Evolutionary conservation across 73 alveolate genomes (phyloP).

Genomic region (Paraurostyla sp.): DNA sequence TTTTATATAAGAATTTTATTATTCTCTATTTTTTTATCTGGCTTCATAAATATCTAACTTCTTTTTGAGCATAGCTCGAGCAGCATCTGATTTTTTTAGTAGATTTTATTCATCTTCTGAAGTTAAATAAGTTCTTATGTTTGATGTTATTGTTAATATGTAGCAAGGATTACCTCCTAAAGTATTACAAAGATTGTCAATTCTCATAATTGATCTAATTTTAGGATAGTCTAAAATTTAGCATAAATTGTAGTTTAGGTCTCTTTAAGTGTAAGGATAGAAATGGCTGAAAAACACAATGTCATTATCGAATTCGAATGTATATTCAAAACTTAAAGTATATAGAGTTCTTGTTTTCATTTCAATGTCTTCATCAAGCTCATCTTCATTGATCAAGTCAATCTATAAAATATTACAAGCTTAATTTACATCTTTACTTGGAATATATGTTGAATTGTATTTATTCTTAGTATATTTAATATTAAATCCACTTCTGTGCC

Average conservation of each 20-base stretch:
- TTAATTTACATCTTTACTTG: constrained; percentile 71
- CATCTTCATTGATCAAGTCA: constrained; percentile 50
- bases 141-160: constrained; percentile 67
- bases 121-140: constrained; percentile 67
- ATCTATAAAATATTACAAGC: not conserved
- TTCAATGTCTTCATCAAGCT: constrained; percentile 32
- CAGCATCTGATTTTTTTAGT: constrained; percentile 73
- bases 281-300: constrained; percentile 90
- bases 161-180: constrained; percentile 70
- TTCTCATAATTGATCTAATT: constrained; percentile 45
- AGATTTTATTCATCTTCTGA: constrained; percentile 67
- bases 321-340: constrained; percentile 86
- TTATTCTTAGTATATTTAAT: constrained; percentile 76
- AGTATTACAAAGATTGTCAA: constrained; percentile 67
- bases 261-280: constrained; percentile 89
- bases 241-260: constrained; percentile 65
- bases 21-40: constrained; percentile 35
- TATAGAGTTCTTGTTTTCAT: constrained; percentile 71
- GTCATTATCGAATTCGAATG: constrained; percentile 88
- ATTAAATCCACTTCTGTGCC: constrained; percentile 86
- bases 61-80: constrained; percentile 71
- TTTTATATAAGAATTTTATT: not conserved
- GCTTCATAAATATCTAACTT: constrained; percentile 67
- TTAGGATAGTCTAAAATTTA: not conserved
- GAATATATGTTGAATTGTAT: constrained; percentile 46